These are phyloP conservation scores for Globisporangium abappressorium DNA, from an alignment of 352 stramenopile species.

Conservation along the genomic window DNA sequence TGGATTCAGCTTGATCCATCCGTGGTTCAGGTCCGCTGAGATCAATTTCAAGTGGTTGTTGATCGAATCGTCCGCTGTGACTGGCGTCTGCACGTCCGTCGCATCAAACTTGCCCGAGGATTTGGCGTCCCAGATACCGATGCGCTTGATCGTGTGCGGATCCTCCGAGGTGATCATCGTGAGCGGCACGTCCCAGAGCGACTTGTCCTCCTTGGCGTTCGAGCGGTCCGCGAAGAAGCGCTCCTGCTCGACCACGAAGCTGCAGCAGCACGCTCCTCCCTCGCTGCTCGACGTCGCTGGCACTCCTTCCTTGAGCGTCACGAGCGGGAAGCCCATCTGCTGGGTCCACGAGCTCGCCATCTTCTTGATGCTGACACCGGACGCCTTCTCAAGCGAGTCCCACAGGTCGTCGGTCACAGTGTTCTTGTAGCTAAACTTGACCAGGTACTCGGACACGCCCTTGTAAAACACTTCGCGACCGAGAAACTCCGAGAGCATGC, in stretches of 20 bases:
- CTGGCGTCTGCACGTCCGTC: conserved; percentile 29
- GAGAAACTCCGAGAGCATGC: conserved; percentile 74
- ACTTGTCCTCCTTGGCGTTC: conserved; percentile 57
- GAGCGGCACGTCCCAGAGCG: conserved; percentile 88
- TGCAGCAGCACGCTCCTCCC: conserved; percentile 31
- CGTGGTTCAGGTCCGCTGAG: conserved; percentile 21
- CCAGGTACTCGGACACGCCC: conserved; percentile 94
- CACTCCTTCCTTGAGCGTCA: conserved; percentile 64
- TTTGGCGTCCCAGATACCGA: conserved; percentile 75
- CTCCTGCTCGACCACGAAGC: conserved; percentile 82
- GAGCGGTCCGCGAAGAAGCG: conserved; percentile 92
- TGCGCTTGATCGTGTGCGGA: conserved; percentile 35
- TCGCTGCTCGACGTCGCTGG: conserved; percentile 12
- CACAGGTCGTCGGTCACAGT: conserved; percentile 95
- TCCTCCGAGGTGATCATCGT: conserved; percentile 55
- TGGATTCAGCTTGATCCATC: conserved; percentile 96
- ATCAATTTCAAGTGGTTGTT: conserved; percentile 71
- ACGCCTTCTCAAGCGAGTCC: conserved; percentile 89
- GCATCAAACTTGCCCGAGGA: conserved; percentile 15
- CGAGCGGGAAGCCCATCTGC: conserved; percentile 92
- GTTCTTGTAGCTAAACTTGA: conserved; percentile 93
- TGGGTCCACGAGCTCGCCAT: conserved; percentile 95
- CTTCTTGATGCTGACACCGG: conserved; percentile 85
- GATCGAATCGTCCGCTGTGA: conserved; percentile 82
- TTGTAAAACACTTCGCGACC: conserved; percentile 66